Conservation (phyloP, 2,329 filamentous ascomycete genomes). For the Penicillium sp. region DNA sequence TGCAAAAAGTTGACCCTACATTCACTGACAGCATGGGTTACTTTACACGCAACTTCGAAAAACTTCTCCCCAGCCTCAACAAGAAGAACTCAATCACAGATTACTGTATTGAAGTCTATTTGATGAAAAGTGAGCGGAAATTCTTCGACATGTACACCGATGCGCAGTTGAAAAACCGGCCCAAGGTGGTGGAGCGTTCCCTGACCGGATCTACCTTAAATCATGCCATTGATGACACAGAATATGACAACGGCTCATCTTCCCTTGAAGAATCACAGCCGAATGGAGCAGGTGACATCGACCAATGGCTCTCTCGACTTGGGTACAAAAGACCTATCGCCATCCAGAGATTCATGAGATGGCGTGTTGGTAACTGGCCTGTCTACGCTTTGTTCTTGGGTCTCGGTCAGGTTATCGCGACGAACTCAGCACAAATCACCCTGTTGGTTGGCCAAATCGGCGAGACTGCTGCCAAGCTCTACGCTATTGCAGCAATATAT, state of each 20-base stretch:
- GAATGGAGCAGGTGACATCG: constrained; percentile 31
- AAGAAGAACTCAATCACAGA: constrained; percentile 58
- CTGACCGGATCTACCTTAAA: constrained; percentile 34
- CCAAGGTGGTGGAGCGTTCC: constrained; percentile 25
- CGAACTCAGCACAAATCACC: constrained; percentile 68
- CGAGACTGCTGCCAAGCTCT: constrained; percentile 59
- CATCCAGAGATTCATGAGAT: constrained; percentile 58
- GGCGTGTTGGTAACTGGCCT: constrained; percentile 63
- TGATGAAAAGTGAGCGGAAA: constrained; percentile 65
- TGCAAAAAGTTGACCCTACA: constrained; percentile 67
- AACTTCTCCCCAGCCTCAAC: constrained; percentile 56
- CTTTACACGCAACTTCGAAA: constrained; percentile 60
- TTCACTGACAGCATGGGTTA: constrained; percentile 66
- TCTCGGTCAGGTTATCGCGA: constrained; percentile 63
- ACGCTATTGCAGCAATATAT: constrained; percentile 62
- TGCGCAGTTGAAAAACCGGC: constrained; percentile 55
- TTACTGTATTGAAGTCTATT: constrained; percentile 65
- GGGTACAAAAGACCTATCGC: constrained; percentile 56
- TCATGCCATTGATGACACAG: constrained; percentile 33
- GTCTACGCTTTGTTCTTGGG: constrained; percentile 64
- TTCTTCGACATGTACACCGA: constrained; percentile 63
- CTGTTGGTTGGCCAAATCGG: constrained; percentile 63
- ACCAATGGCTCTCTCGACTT: constrained; percentile 55
- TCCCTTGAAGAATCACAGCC: constrained; percentile 32
- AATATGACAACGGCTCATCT: constrained; percentile 7